These are phyloP conservation scores for Pseudogymnoascus sp. DNA, from an alignment of 2,329 filamentous ascomycete species.

Conservation along the genomic window DNA sequence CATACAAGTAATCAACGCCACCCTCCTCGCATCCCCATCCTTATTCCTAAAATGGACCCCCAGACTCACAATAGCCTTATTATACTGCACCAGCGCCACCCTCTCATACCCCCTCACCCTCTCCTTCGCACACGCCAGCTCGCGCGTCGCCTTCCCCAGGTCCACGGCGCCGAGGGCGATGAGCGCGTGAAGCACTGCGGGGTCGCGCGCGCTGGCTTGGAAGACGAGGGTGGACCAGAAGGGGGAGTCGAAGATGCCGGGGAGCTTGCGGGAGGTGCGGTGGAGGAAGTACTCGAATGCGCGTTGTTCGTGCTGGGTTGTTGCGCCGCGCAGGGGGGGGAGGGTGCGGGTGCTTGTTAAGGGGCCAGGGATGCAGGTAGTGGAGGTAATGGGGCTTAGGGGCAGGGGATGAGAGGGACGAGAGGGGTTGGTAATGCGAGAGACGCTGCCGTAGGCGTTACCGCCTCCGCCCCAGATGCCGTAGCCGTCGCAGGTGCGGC, in stretches of 20 bases:
- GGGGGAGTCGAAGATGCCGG: constrained; percentile 30
- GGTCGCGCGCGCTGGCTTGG: constrained; percentile 30
- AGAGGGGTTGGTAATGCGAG: constrained; percentile 10
- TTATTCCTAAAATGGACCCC: constrained; percentile 29
- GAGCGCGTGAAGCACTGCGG: constrained; percentile 32
- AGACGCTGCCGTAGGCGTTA: constrained; percentile 2
- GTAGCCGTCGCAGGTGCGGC: constrained; percentile 36
- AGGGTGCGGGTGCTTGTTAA: constrained; percentile 30
- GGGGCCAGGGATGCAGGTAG: constrained; percentile 32
- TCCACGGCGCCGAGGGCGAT: constrained; percentile 35
- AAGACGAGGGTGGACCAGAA: constrained; percentile 34
- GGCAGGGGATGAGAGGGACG: constrained; percentile 12
- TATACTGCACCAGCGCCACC: constrained; percentile 40
- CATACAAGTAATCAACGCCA: constrained; percentile 37
- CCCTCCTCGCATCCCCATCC: constrained; percentile 24
- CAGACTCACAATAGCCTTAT: constrained; percentile 39
- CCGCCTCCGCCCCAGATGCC: constrained; percentile 27
- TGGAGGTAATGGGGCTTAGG: constrained; percentile 20
- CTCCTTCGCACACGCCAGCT: constrained; percentile 22
- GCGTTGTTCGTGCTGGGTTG: constrained; percentile 30
- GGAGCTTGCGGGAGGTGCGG: constrained; percentile 35
- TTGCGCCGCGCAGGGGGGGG: constrained; percentile 25
- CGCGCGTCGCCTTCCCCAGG: not conserved
- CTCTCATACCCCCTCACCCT: constrained; percentile 19
- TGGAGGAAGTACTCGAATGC: constrained; percentile 40